These are phyloP conservation scores for Pulveroboletus frians DNA, from an alignment of 768 basidiomycete species.

Conservation along the genomic window DNA sequence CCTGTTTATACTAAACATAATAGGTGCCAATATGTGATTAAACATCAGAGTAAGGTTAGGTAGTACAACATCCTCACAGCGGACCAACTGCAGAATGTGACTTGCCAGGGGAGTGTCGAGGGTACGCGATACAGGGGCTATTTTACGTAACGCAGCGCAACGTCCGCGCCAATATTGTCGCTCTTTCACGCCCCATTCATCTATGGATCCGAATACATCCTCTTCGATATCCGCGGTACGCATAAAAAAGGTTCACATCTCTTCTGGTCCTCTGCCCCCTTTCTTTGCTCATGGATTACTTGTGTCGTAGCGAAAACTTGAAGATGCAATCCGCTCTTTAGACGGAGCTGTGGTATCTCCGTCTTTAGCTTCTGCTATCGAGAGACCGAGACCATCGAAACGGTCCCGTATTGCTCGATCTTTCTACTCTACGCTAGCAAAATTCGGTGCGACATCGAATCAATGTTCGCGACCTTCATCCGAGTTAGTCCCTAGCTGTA, in stretches of 20 bases:
- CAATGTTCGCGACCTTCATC: slow-evolving; percentile 33
- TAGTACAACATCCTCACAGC: not conserved
- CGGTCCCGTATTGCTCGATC: slow-evolving; percentile 54
- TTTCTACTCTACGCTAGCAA: slow-evolving; percentile 72
- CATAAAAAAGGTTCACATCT: slow-evolving; percentile 41
- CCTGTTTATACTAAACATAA: too few species aligned
- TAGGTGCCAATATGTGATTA: not conserved
- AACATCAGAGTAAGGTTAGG: not conserved
- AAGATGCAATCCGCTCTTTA: slow-evolving; percentile 70
- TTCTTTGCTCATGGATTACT: not conserved
- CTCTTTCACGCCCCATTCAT: not conserved
- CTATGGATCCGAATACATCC: slow-evolving; percentile 14
- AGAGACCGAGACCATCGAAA: slow-evolving; percentile 40
- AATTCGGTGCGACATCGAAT: slow-evolving; percentile 64
- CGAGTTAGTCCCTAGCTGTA: slow-evolving; percentile 10
- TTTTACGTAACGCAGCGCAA: not conserved
- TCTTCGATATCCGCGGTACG: slow-evolving; percentile 22
- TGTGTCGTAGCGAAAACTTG: slow-evolving; percentile 61
- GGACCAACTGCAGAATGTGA: too few species aligned
- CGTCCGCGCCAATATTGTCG: not conserved
- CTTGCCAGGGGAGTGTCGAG: not conserved
- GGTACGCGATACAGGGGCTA: not conserved
- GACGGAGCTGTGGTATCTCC: slow-evolving; percentile 55
- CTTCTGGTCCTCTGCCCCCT: not conserved
- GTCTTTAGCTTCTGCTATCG: slow-evolving; percentile 24